Conservation (phyloP, 2,329 filamentous ascomycete genomes). For the Plectosphaerella cucumerina region DNA sequence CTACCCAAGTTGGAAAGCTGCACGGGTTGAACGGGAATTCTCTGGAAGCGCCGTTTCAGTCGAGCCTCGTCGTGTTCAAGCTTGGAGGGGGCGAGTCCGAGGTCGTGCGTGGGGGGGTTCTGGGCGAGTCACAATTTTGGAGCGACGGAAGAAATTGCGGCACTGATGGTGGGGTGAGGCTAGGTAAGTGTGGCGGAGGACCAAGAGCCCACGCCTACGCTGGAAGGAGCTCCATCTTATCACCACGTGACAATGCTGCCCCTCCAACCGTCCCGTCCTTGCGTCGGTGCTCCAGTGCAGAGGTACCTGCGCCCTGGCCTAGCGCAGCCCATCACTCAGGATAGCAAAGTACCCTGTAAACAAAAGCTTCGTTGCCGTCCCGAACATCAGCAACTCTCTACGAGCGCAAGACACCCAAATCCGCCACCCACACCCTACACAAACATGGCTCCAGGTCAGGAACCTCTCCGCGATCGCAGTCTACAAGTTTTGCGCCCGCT, state of each 20-base stretch:
- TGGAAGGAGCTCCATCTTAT: background rate
- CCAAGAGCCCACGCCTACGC: background rate
- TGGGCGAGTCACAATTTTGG: constrained; percentile 7
- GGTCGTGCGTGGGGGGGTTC: background rate
- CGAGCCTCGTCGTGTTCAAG: background rate
- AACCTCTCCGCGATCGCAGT: background rate
- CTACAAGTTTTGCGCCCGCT: constrained; percentile 5
- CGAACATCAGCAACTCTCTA: background rate
- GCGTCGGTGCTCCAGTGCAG: too few relatives aligned
- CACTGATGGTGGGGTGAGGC: constrained; percentile 7
- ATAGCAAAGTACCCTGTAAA: background rate
- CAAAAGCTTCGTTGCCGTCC: constrained; percentile 1
- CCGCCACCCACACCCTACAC: too few relatives aligned
- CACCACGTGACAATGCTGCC: constrained; percentile 3
- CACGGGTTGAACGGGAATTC: too few relatives aligned
- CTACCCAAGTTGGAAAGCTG: too few relatives aligned
- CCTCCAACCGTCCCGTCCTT: background rate
- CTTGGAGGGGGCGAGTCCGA: background rate
- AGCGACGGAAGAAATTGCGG: constrained; percentile 4
- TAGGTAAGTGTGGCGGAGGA: background rate
- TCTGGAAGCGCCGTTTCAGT: background rate
- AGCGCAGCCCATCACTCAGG: background rate
- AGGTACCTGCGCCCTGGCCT: too few relatives aligned
- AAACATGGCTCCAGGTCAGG: constrained; percentile 38
- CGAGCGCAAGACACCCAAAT: too few relatives aligned